Percentiles rank a stretch among this genome's conserved stretches.
phyloP scores from a whole-genome alignment of 192 early-diverging fungal species.

The Kappamyces sp. region DNA sequence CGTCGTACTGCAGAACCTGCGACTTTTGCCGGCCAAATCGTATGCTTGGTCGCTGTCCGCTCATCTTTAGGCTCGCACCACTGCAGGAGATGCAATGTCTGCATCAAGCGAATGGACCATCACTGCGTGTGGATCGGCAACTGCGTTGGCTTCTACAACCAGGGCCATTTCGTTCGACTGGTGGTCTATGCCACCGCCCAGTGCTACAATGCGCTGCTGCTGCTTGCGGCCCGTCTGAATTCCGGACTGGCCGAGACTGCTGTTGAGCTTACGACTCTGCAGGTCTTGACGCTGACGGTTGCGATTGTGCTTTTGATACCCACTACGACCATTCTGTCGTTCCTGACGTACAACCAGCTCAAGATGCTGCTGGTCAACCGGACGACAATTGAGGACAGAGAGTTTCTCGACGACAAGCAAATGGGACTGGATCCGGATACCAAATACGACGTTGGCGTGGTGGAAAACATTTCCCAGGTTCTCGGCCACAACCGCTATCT shows the following conservation, averaged over 20 bases:
- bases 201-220: too few species aligned
- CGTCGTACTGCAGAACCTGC: too few species aligned
- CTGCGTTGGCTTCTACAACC: constrained; percentile 22
- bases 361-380: neutral
- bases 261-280: neutral
- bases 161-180: constrained; percentile 25
- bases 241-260: neutral
- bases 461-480: constrained; percentile 6
- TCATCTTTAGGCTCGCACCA: constrained; percentile 25
- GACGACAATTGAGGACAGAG: constrained; percentile 14
- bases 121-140: constrained; percentile 23
- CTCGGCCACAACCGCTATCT: constrained; percentile 7
- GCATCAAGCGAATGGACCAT: constrained; percentile 33
- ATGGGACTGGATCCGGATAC: neutral
- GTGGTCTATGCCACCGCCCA: neutral
- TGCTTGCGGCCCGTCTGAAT: too few species aligned
- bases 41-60: too few species aligned
- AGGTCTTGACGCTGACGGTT: neutral
- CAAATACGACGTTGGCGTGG: constrained; percentile 7
- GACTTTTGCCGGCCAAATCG: too few species aligned
- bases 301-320: constrained; percentile 17
- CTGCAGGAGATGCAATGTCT: constrained; percentile 20
- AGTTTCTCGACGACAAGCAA: neutral
- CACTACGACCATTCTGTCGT: neutral
- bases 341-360: constrained; percentile 14